A percentile compares a stretch with the other conserved stretches of the same genome.
phyloP scores from a whole-genome alignment of 306 rosid species.

The Oxytropis ochrocephala region DNA sequence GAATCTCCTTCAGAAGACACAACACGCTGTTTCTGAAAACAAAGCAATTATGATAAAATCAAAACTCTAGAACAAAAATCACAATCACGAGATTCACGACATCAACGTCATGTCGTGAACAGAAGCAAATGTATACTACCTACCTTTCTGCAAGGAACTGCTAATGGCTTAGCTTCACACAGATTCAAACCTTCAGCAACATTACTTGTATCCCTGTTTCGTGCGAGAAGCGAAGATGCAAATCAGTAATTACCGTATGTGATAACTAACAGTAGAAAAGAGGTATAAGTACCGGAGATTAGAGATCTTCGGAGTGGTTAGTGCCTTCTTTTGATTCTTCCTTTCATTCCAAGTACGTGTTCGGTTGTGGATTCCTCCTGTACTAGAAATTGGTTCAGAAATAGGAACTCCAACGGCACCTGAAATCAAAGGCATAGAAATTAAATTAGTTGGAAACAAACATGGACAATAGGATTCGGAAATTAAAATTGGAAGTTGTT shows the following conservation, averaged over 20 bases:
- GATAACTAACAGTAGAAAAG: background rate
- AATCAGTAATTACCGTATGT: background rate
- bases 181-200: conserved; percentile 19
- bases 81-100: too few species aligned
- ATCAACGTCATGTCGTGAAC: background rate
- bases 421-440: conserved; percentile 19
- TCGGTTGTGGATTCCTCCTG: conserved; percentile 19
- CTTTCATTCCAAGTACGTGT: conserved; percentile 23
- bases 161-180: conserved; percentile 33
- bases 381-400: conserved; percentile 30
- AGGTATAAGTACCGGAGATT: conserved; percentile 23
- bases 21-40: conserved; percentile 41
- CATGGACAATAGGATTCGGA: background rate
- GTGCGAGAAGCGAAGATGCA: background rate
- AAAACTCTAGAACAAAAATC: too few species aligned
- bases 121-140: background rate
- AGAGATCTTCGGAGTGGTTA: conserved; percentile 14
- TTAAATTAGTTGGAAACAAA: background rate
- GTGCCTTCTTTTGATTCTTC: conserved; percentile 29
- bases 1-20: conserved; percentile 15
- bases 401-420: conserved; percentile 7
- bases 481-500: background rate
- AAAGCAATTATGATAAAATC: background rate
- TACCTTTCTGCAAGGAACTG: conserved; percentile 56
- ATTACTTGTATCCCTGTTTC: conserved; percentile 26